These are phyloP conservation scores for Trichoderma koningii DNA, from an alignment of 2,329 filamentous ascomycete species.

Conservation along the genomic window DNA sequence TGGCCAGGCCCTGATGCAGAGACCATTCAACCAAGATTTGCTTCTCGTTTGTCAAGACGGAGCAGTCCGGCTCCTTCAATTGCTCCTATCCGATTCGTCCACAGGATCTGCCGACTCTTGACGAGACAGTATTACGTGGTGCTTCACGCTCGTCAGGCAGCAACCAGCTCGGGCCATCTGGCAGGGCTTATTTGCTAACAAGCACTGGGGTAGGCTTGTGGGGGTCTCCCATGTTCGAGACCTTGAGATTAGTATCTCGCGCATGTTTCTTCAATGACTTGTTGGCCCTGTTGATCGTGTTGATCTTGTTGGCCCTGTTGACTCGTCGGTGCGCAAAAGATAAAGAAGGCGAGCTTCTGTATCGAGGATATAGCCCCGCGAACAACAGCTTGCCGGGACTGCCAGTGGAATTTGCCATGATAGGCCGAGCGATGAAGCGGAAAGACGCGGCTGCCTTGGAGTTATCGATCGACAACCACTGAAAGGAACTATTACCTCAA, in stretches of 20 bases:
- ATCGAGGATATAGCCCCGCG: too few relatives aligned
- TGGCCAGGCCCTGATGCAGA: neutral
- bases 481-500: too few relatives aligned
- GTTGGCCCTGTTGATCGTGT: neutral
- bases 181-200: neutral
- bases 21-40: neutral
- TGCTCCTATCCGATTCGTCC: neutral
- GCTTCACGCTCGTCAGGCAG: neutral
- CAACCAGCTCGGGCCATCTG: neutral
- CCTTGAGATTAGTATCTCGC: neutral
- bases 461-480: too few relatives aligned
- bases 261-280: neutral
- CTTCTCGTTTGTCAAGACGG: neutral
- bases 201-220: neutral
- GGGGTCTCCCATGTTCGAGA: too few relatives aligned
- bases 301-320: too few relatives aligned
- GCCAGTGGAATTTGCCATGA: too few relatives aligned
- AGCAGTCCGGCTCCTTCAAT: neutral
- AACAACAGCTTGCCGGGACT: too few relatives aligned
- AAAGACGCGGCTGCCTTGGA: too few relatives aligned
- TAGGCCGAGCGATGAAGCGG: too few relatives aligned
- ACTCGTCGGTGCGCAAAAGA: too few relatives aligned
- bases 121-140: neutral
- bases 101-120: neutral
- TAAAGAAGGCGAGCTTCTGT: too few relatives aligned